These are phyloP conservation scores for Yarrowia osloensis DNA, from an alignment of 805 yeast genomes.

Conservation along the genomic window DNA sequence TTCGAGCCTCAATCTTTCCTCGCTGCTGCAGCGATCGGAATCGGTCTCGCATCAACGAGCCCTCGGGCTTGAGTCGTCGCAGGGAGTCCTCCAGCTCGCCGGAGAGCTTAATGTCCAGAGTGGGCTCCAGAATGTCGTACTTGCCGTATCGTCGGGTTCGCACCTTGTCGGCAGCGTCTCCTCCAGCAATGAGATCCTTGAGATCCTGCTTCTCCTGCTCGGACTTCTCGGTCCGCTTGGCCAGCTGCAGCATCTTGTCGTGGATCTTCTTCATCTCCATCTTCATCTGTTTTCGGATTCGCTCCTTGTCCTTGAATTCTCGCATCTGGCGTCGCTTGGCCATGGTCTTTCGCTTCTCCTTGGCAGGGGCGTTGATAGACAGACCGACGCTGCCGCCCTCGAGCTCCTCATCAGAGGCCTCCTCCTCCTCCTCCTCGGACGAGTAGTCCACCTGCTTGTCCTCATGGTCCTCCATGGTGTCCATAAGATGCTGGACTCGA, in stretches of 20 bases:
- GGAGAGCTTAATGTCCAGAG: constrained; percentile 75
- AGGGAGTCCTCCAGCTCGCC: constrained; percentile 86
- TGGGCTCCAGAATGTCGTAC: constrained; percentile 50
- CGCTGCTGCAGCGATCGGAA: constrained; percentile 78
- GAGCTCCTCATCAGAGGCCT: constrained; percentile 43
- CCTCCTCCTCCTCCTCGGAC: constrained; percentile 39
- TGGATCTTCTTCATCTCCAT: constrained; percentile 60
- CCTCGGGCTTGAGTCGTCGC: constrained; percentile 86
- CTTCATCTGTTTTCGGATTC: constrained; percentile 38
- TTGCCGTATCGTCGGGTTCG: constrained; percentile 48
- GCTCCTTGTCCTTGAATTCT: constrained; percentile 58
- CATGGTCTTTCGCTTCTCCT: constrained; percentile 70
- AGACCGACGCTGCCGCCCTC: constrained; percentile 46
- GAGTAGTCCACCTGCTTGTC: constrained; percentile 34
- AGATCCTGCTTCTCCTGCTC: constrained; percentile 35
- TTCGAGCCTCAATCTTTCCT: constrained; percentile 85
- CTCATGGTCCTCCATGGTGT: constrained; percentile 47
- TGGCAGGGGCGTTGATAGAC: constrained; percentile 73
- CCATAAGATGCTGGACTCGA: constrained; percentile 65
- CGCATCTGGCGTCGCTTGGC: constrained; percentile 72
- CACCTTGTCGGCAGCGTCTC: constrained; percentile 39
- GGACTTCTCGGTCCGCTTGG: constrained; percentile 42
- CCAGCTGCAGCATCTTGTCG: constrained; percentile 59
- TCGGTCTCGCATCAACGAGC: constrained; percentile 78
- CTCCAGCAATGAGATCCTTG: constrained; percentile 32